Base-by-base conservation (phyloP, 2,329 filamentous ascomycete genomes). In the Fusarium proliferatum region DNA sequence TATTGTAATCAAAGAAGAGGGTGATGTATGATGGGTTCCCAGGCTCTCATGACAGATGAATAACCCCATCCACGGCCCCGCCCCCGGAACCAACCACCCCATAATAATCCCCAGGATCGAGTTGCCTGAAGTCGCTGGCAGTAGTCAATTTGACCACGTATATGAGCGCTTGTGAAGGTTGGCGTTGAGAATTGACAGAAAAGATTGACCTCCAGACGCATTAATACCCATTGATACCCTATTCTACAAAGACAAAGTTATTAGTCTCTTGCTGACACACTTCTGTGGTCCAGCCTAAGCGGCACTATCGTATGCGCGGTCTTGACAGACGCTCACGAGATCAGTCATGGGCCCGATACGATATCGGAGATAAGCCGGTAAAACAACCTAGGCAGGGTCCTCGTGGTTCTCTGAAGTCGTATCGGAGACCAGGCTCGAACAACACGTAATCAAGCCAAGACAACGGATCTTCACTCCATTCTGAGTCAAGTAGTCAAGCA, bases 311-410 rank as follows among this genome's bases (percentile, higher is more conserved):
- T 56, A 62, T 66, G 66, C 52, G 64, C 39, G 49, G 66, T 64
- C 60, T 59, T 64, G 64, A 60, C 45, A 33, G 61, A 38, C 53
- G 69, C 72, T 74, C 76, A 78, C 75, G 69, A 78, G 76, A 76
- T 73, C 76, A 74, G 61, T 49, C 19, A 58, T 43, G 61, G 64
- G 30, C 48, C 56, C 73, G 70, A 76, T 76, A 78, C 76, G 77
- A 78, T 77, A 78, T 78, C 77, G 77, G 77, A 78, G 77, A 78
- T 78, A 78, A 77, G 75, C 59, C 51, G 64, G 57, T 43, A 55
- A 69, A 66, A 61, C 42, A 62, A 67, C 33, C 33, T 33, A 33
- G 60, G 41, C 52, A 72, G 69, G 55, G 61, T 46, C 69, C 55
- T 66, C 26, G 41, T 45, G 43, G 36, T 45, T 68, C 57, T 28